Conservation (phyloP, 2,329 filamentous ascomycete species). For the Penicillium sp. region DNA sequence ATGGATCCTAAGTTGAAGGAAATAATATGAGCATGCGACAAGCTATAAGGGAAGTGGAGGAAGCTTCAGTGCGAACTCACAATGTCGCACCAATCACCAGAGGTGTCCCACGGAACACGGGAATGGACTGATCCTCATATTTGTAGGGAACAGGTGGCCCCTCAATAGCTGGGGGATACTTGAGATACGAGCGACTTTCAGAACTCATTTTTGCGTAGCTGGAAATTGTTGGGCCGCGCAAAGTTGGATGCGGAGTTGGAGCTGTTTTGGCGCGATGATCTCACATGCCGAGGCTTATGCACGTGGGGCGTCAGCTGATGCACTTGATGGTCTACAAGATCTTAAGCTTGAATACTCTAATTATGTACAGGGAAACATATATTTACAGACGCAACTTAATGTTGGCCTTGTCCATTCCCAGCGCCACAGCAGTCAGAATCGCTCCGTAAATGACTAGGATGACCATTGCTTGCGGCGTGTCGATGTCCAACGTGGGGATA, state of each 20-base stretch:
- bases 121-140: constrained; percentile 62
- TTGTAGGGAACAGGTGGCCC: constrained; percentile 47
- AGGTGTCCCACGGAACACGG: constrained; percentile 65
- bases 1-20: constrained; percentile 48
- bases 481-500: constrained; percentile 74
- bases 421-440: constrained; percentile 64
- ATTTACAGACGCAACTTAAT: constrained; percentile 32
- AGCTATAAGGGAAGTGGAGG: neutral
- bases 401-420: constrained; percentile 41
- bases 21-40: neutral
- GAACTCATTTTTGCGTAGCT: constrained; percentile 22
- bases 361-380: neutral
- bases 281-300: constrained; percentile 18
- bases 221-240: neutral
- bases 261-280: constrained; percentile 2
- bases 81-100: constrained; percentile 62
- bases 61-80: constrained; percentile 46
- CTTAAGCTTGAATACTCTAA: neutral
- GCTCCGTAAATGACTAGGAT: constrained; percentile 73
- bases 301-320: constrained; percentile 9
- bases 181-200: constrained; percentile 26
- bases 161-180: constrained; percentile 41
- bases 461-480: constrained; percentile 64
- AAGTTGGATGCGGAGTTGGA: constrained; percentile 5
- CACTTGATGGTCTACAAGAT: neutral